Percentiles rank a stretch among this genome's conserved stretches.
Evolutionary conservation across 768 basidiomycete species (phyloP).

Genomic region (Tephrocybe sp.): DNA sequence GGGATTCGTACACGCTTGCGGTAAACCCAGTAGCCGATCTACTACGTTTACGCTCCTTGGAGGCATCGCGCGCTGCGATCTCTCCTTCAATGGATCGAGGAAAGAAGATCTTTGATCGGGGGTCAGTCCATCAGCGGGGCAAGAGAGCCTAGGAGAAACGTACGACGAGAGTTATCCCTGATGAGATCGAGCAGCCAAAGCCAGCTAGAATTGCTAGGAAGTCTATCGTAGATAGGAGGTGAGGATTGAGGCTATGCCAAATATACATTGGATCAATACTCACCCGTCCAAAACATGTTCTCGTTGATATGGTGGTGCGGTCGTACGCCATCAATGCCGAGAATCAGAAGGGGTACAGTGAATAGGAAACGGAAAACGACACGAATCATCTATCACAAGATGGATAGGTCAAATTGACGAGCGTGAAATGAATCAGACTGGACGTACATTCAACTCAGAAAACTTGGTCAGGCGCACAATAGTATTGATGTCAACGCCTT

Average conservation of each 20-base stretch:
- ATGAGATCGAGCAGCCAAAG: slow-evolving; percentile 65
- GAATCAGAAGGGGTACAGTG: slow-evolving; percentile 57
- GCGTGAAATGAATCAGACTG: background rate
- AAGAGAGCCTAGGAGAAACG: slow-evolving; percentile 14
- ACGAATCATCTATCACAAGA: slow-evolving; percentile 53
- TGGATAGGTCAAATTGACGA: background rate
- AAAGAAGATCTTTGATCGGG: slow-evolving; percentile 68
- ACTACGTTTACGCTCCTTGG: slow-evolving; percentile 37
- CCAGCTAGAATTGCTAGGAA: slow-evolving; percentile 54
- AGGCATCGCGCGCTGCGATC: slow-evolving; percentile 50
- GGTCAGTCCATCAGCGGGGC: background rate
- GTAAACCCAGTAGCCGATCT: slow-evolving; percentile 19
- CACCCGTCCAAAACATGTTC: slow-evolving; percentile 52
- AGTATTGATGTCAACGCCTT: slow-evolving; percentile 63
- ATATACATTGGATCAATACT: slow-evolving; percentile 1
- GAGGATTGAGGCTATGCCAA: background rate
- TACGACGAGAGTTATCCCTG: slow-evolving; percentile 72
- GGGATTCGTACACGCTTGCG: slow-evolving; percentile 21
- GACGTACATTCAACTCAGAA: slow-evolving; percentile 75
- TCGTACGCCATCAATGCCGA: slow-evolving; percentile 67
- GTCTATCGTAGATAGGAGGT: slow-evolving; percentile 39
- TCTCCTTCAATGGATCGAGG: slow-evolving; percentile 73
- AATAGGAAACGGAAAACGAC: slow-evolving; percentile 74
- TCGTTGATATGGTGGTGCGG: slow-evolving; percentile 65
- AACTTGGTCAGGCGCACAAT: slow-evolving; percentile 76